Percentiles rank a stretch among this genome's conserved stretches.
phyloP scores from a whole-genome alignment of 163 green algal genomes.

The Prototheca cutis region DNA sequence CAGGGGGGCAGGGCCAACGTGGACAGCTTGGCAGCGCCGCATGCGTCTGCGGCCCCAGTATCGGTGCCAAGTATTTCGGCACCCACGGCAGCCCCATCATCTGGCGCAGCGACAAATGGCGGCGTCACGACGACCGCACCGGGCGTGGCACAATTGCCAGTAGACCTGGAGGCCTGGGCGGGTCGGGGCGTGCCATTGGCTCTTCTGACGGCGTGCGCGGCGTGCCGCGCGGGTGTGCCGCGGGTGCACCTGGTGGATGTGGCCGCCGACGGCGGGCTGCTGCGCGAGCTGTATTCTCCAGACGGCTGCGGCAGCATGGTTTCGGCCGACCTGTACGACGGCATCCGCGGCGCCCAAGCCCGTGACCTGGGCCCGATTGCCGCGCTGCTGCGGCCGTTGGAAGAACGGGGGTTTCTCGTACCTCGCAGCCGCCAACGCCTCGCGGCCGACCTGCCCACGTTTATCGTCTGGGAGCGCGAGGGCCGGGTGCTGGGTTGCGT shows the following conservation, averaged over 20 bases:
- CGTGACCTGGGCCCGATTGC: conserved; percentile 19
- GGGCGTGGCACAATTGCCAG: background rate
- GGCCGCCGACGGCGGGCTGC: conserved; percentile 50
- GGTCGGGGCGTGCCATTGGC: conserved; percentile 44
- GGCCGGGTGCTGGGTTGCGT: conserved; percentile 69
- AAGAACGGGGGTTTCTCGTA: conserved; percentile 53
- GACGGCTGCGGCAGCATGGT: conserved; percentile 89
- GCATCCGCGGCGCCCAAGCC: conserved; percentile 59
- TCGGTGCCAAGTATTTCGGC: too few relatives aligned
- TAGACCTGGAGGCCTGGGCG: conserved; percentile 62
- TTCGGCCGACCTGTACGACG: conserved; percentile 73
- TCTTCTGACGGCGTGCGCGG: conserved; percentile 44
- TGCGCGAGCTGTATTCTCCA: conserved; percentile 91
- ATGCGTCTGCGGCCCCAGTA: too few relatives aligned
- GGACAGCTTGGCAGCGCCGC: too few relatives aligned
- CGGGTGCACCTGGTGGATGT: conserved; percentile 85
- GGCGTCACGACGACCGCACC: background rate
- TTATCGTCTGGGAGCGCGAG: conserved; percentile 81
- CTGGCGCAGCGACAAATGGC: too few relatives aligned
- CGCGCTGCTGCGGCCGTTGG: conserved; percentile 73
- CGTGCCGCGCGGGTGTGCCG: conserved; percentile 60
- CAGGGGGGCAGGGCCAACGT: too few relatives aligned
- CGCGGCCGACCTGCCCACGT: conserved; percentile 28
- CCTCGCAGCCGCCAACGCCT: conserved; percentile 35
- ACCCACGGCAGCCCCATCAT: too few relatives aligned